These are phyloP conservation scores for Mycena capillaripes DNA, from an alignment of 768 basidiomycete species.

Conservation along the genomic window DNA sequence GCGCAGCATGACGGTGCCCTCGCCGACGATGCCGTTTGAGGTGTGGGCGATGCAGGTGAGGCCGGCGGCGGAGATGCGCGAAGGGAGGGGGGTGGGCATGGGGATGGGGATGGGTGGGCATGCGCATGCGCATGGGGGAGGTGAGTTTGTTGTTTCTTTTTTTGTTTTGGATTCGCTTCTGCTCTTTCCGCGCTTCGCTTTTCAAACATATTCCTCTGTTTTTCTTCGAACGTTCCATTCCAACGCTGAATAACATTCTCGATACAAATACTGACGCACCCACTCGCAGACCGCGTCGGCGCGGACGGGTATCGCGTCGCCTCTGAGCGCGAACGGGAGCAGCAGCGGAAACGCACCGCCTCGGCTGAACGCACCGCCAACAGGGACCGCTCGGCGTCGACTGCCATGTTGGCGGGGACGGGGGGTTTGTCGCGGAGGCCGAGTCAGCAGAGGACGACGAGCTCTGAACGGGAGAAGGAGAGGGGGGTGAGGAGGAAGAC, in stretches of 20 bases:
- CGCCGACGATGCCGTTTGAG: slow-evolving; percentile 34
- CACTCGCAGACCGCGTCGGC: neutral
- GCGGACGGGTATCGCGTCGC: slow-evolving; percentile 17
- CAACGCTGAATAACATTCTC: too few relatives aligned
- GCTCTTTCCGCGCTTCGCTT: too few relatives aligned
- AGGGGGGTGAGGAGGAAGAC: neutral
- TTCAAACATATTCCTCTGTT: too few relatives aligned
- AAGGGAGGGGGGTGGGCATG: neutral
- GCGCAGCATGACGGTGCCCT: neutral
- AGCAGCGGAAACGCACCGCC: neutral
- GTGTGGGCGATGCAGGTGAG: slow-evolving; percentile 32
- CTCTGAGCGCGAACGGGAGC: neutral
- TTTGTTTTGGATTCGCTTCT: neutral
- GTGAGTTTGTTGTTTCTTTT: neutral
- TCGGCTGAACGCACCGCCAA: neutral
- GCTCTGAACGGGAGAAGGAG: too few relatives aligned
- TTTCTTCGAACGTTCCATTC: neutral
- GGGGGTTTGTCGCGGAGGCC: neutral
- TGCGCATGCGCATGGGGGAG: neutral
- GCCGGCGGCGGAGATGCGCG: slow-evolving; percentile 29
- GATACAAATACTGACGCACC: too few relatives aligned
- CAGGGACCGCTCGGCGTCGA: too few relatives aligned
- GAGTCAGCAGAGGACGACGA: neutral
- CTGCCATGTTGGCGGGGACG: neutral
- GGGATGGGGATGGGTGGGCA: neutral